Evolutionary conservation across 768 basidiomycete genomes (phyloP), one percentile per base, ranked within the genome.

Genomic region (Lentinus tigrinus): DNA sequence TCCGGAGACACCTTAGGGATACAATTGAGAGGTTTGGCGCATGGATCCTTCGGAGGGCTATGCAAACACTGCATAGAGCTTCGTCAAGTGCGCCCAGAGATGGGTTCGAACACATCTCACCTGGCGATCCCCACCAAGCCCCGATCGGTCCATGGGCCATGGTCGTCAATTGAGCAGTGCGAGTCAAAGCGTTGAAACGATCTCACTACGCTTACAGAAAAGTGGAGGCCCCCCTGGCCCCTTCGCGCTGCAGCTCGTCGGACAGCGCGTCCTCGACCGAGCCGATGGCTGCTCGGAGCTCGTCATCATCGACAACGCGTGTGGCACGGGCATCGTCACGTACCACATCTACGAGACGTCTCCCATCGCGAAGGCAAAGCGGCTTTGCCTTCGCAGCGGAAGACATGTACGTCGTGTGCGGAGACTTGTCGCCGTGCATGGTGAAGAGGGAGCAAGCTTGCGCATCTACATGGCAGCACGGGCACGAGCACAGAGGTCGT

Each of bases 301-400:
- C 40, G 51, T 40, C 51, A 24, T 42, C 38, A 26, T 52, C 40
- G 51, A 52, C 27, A 52, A 52, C 51, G 51, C 51, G 17, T 40
- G 39, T 23, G 51, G 51, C 39, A 52, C 51, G 2, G 51, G 38
- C 38, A 27, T 52, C 9, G 51, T 52, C 51, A 39, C 40, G 14
- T 9, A 17, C 14, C 3, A 52, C 37, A 38, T 52, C 23, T 52
- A 52, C 51, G 26, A 14, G 8, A 27, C 26, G 24, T 23, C 51
- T 3, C 23, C 24, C 24, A 21, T 24, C 24, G 39, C 38, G 26
- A 36, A 36, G 31, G 27, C 37, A 24, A 36, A 37, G 26, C 13
- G n/a, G n/a, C n/a, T n/a, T n/a, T n/a, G n/a, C n/a, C n/a, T n/a
- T n/a, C n/a, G n/a, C n/a, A n/a, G n/a, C n/a, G n/a, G n/a, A n/a